phyloP scores from a whole-genome alignment of 345 rosid genomes.

The Ceriops decandra region DNA sequence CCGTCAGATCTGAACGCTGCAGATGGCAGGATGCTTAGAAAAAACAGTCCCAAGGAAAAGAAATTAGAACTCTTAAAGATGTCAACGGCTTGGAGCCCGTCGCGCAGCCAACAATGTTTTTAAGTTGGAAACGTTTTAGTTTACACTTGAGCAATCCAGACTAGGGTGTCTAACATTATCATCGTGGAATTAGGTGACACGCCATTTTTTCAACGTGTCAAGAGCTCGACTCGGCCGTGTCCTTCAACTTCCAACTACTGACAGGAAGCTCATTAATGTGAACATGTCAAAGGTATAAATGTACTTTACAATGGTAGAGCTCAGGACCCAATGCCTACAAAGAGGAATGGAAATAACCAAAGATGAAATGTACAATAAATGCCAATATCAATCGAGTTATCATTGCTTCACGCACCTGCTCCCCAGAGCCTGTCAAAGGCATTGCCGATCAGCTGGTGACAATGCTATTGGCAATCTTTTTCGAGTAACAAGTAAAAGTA shows the following conservation, averaged over 20 bases:
- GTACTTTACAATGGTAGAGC: neutral
- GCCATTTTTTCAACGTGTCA: too few relatives aligned
- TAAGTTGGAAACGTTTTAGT: too few relatives aligned
- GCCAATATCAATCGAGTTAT: too few relatives aligned
- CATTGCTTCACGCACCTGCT: neutral
- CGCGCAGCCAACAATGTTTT: too few relatives aligned
- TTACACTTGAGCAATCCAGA: too few relatives aligned
- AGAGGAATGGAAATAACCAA: neutral
- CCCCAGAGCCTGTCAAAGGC: neutral
- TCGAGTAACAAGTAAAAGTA: slow-evolving; percentile 12
- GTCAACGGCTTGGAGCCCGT: too few relatives aligned
- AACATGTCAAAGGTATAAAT: neutral
- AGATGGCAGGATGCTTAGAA: too few relatives aligned
- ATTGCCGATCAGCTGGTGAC: slow-evolving; percentile 9
- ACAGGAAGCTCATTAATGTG: neutral
- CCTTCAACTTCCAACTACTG: neutral
- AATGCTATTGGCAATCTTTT: slow-evolving; percentile 12
- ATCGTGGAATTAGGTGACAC: too few relatives aligned
- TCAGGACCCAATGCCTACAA: neutral
- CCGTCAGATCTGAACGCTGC: too few relatives aligned
- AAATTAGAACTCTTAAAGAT: too few relatives aligned
- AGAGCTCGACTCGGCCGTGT: neutral
- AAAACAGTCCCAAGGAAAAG: too few relatives aligned
- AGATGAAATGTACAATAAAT: neutral
- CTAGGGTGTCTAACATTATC: too few relatives aligned